Conservation (phyloP, 139 green algal species). For the Closterium sp. region DNA sequence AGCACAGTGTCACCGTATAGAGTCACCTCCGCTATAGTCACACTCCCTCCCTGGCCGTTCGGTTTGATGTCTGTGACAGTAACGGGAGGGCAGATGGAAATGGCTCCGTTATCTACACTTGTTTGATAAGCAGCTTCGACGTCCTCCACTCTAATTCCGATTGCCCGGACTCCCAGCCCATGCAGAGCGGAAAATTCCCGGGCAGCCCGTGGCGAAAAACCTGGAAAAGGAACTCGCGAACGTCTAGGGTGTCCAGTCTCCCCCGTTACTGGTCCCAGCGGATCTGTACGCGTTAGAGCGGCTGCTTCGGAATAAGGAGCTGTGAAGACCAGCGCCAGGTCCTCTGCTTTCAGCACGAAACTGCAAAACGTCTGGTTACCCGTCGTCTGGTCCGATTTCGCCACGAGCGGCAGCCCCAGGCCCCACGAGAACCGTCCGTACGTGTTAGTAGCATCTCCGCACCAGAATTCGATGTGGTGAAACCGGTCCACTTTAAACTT, state of each 20-base stretch:
- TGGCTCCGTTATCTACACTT: constrained; percentile 67
- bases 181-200: constrained; percentile 75
- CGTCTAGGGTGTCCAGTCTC: not conserved
- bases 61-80: constrained; percentile 46
- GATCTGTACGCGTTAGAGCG: not conserved
- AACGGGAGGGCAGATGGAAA: constrained; percentile 61
- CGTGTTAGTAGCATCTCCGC: constrained; percentile 81
- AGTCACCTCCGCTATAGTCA: constrained; percentile 72
- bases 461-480: constrained; percentile 94
- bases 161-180: constrained; percentile 81
- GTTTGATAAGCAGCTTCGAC: constrained; percentile 69
- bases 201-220: not conserved
- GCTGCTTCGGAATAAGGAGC: constrained; percentile 71
- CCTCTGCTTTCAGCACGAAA: constrained; percentile 77
- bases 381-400: constrained; percentile 82
- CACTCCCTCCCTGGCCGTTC: not conserved
- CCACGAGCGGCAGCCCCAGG: constrained; percentile 85
- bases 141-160: constrained; percentile 83
- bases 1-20: constrained; percentile 94
- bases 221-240: not conserved
- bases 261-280: not conserved
- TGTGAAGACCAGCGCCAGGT: constrained; percentile 91
- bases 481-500: constrained; percentile 78
- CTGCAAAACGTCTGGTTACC: constrained; percentile 76
- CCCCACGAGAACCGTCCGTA: constrained; percentile 78